These are phyloP conservation scores for Hypomyces rosellus DNA, from an alignment of 2,329 filamentous ascomycete genomes.

Conservation along the genomic window DNA sequence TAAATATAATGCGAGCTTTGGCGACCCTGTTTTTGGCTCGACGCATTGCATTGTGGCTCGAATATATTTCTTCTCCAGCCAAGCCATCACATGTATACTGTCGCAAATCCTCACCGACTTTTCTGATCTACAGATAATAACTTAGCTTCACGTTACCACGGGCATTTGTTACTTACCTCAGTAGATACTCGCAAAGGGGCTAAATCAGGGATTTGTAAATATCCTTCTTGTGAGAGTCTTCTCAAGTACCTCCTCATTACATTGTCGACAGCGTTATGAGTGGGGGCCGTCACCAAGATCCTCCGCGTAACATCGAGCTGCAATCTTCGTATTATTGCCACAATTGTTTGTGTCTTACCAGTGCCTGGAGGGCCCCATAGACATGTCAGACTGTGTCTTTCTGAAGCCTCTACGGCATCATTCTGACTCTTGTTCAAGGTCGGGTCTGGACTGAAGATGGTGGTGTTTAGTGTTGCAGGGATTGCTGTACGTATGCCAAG, in stretches of 20 bases:
- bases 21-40: slow-evolving; percentile 33
- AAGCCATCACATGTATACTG: slow-evolving; percentile 31
- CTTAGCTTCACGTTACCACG: neutral
- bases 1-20: slow-evolving; percentile 34
- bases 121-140: slow-evolving; percentile 20
- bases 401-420: slow-evolving; percentile 14
- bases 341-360: slow-evolving; percentile 38
- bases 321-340: slow-evolving; percentile 31
- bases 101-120: slow-evolving; percentile 28
- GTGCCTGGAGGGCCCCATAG: slow-evolving; percentile 41
- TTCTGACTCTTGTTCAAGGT: slow-evolving; percentile 16
- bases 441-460: neutral
- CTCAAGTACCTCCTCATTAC: slow-evolving; percentile 30
- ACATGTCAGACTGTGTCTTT: slow-evolving; percentile 28
- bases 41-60: slow-evolving; percentile 22
- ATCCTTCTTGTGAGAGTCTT: neutral
- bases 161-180: slow-evolving; percentile 5
- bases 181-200: slow-evolving; percentile 13
- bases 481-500: neutral
- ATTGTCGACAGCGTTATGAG: slow-evolving; percentile 41
- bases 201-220: neutral
- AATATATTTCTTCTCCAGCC: slow-evolving; percentile 22
- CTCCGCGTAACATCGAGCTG: slow-evolving; percentile 19
- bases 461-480: neutral
- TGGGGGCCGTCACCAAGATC: slow-evolving; percentile 36